Evolutionary conservation across 495 filamentous ascomycete genomes (phyloP), one percentile per base, ranked within the genome.

Genomic region (Daldinia childiae): DNA sequence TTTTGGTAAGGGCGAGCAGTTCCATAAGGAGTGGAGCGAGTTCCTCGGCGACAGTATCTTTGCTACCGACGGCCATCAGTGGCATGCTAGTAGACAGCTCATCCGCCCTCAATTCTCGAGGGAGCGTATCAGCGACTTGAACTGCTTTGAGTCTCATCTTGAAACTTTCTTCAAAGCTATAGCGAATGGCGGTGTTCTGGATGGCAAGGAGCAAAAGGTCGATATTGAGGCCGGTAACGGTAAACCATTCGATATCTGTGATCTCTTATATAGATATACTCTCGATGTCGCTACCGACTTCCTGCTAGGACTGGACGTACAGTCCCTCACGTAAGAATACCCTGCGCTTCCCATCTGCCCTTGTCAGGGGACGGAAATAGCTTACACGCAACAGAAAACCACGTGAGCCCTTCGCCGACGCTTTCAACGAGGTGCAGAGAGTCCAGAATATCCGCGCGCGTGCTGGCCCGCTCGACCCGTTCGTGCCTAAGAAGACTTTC

Each of bases 241-340:
- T 38, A 81, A 79, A 45, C 82, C 86, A 1, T 82, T 93, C 21
- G 88, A 96, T 76, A 85, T 95, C 36, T 84, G 85, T 32, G 86
- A 89, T 8, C 81, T 94, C 19, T 90, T 95, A 77, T 94, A 92
- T 82, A 87, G 92, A 8, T 92, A 90, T 70, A 94, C 93, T 1
- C 82, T 98, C 9, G 94, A 98, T 77, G 82, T 90, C 1, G 89
- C 92, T 1, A 95, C 94, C 14, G 91, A 95, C 64, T 97, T 95
- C 76, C 81, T 98, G 36, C 85, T 97, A n/a, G 94, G 94, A 14
- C 81, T 89, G 54, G 88, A 89, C 58, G 88, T 92, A 14, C 85
- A 91, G 66, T 93, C 89, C 71, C 82, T 94, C n/a, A 80, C 76
- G 80, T 84, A 61, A 73, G 79, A 69, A 51, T 32, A 17, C 21